Conservation (phyloP, 202 grass and related monocot genomes). For the Carex sylvatica region DNA sequence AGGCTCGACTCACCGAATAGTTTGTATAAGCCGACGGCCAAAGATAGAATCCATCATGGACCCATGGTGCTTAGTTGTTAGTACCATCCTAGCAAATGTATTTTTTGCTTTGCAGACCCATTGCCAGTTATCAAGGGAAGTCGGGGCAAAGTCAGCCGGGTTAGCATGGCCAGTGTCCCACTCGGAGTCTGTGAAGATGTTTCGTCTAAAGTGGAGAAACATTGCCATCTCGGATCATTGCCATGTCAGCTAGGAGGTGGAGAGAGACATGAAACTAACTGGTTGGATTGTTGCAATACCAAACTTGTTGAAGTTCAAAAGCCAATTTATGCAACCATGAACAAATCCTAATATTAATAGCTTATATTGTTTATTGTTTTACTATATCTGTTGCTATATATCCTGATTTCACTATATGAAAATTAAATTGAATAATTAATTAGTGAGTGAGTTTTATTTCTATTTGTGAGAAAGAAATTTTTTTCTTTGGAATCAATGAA, state of each 20-base stretch:
- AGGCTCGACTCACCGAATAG: conserved; percentile 72
- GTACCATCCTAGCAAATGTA: conserved; percentile 62
- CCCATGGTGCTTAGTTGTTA: conserved; percentile 65
- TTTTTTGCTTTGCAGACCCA: conserved; percentile 59
- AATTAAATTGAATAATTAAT: no score
- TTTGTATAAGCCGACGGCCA: conserved; percentile 85
- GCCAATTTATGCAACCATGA: no score
- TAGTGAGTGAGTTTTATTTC: no score
- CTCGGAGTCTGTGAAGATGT: conserved; percentile 93
- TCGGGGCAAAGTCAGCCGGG: conserved; percentile 59
- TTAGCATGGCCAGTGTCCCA: conserved; percentile 64
- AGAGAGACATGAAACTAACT: conserved; percentile 16
- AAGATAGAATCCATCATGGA: conserved; percentile 91
- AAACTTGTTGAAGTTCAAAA: no score
- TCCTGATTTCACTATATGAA: no score
- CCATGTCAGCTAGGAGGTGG: conserved; percentile 70
- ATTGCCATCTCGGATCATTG: conserved; percentile 77
- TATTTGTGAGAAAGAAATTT: no score
- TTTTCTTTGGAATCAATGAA: no score
- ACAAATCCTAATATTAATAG: no score
- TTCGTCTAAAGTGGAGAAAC: conserved; percentile 82
- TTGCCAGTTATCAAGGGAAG: conserved; percentile 65
- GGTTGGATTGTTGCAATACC: no score
- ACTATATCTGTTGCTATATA: no score
- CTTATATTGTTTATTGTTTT: no score